Evolutionary conservation across 2,329 filamentous ascomycete genomes (phyloP), one percentile per base, ranked within the genome.

Genomic region (Xylariomycetidae sp.): DNA sequence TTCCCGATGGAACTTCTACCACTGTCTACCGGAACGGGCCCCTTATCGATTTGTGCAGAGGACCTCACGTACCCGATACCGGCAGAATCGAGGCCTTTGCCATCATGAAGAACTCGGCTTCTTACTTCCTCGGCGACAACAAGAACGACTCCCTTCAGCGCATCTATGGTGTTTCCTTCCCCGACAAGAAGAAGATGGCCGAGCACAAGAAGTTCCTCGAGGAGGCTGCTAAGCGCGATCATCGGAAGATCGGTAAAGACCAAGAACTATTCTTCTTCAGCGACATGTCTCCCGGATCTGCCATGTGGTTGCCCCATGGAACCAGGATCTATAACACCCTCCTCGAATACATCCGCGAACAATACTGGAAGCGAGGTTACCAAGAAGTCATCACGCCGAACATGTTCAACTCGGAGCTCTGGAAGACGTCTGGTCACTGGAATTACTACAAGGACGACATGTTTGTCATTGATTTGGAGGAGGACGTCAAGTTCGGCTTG

Each of bases 261-360:
- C 92, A 98, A 62, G 90, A 97, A 58, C 80, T 98, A 7, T 98
- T 95, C 72, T 94, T 96, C 72, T 98, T 96, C 69, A 83, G 94
- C 54, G 85, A 94, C 44, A 73, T 82, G 51, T 96, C 89, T n/a
- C 92, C 92, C 1, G 92, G 92, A 20, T 92, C 87, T 13, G 81
- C 84, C 37, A 95, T 98, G 72, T 88, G 92, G 69, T 69, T 96
- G 30, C 90, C 90, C 2, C 88, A 95, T 53, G 92, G 92, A 43
- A 86, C 88, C 54, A 83, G 87, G 51, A 94, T 97, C 54, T 94
- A 94, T 72, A 95, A 96, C 58, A 82, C 87, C 16, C 69, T 98
- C 8, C 80, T 88, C 59, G 72, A 77, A 13, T 87, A 92, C 56
- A 73, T 98, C 44, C 80, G 85, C 44, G 74, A 83, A 30, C 83